Evolutionary conservation across 495 filamentous ascomycete genomes (phyloP), one percentile per base, ranked within the genome.

Genomic region (Neohortaea acidophila): DNA sequence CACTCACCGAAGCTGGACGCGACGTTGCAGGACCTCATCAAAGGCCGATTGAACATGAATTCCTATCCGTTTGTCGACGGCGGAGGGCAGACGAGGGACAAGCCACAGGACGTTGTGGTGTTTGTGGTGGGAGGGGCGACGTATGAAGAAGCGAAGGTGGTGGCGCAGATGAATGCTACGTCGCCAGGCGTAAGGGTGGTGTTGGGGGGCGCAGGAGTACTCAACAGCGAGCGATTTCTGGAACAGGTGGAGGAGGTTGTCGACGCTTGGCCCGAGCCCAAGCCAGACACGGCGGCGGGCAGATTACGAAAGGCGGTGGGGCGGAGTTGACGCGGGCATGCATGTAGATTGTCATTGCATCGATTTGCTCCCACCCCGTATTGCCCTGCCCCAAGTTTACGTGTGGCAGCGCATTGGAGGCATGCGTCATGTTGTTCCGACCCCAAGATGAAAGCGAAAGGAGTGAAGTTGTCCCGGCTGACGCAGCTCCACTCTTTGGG

Each of bases 131-230:
- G 91, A 15, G 89, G 89, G 4, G 74, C 75, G 2, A 97, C 89
- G 1, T 96, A 93, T 52, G 89, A 96, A 57, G 89, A 97, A 59
- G 86, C 91, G 2, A 93, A 91, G 65, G 80, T 81, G 65, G 73
- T 94, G 2, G 84, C 87, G 5, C 73, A 85, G 51, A 73, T 96
- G 43, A 97, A 96, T 63, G 84, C 84, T 18, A 81, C 77, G 36
- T 79, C 79, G 5, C 91, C 87, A 0, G 89, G 91, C 1, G 68
- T 94, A 1, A 66, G 89, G 39, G 77, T 96, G 3, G 83, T 96
- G 20, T 59, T 97, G 13, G 84, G 83, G 1, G 84, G 82, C 1
- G 94, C 91, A 0, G 72, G 64, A 10, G 64, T 96, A 26, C 77
- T 87, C 51, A 96, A 92, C 53, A 87, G 82, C 45, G 71, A 64